These are phyloP conservation scores for Platanthera zijinensis DNA, from an alignment of 106 monocot genomes.

Conservation along the genomic window DNA sequence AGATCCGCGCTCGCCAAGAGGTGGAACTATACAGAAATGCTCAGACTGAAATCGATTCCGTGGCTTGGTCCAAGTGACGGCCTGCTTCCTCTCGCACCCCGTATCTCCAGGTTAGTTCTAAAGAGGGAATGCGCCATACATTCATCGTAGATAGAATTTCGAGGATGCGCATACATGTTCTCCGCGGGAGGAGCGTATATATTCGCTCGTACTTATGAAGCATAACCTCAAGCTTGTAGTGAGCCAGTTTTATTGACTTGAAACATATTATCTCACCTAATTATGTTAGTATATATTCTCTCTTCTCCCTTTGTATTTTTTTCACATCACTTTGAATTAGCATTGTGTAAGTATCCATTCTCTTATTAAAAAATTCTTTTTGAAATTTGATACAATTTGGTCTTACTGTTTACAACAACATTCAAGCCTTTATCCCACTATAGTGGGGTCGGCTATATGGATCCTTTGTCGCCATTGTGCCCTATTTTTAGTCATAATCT, in stretches of 20 bases:
- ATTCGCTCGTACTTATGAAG: not conserved
- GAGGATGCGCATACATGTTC: too few relatives aligned
- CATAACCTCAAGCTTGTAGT: not conserved
- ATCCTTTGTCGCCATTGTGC: too few relatives aligned
- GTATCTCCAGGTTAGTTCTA: not conserved
- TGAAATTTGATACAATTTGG: too few relatives aligned
- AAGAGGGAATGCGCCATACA: not conserved
- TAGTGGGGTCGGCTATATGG: too few relatives aligned
- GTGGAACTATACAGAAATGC: slow-evolving; percentile 82
- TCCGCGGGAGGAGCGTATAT: not conserved
- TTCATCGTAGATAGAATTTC: not conserved
- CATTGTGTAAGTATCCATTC: too few relatives aligned
- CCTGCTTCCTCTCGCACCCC: not conserved
- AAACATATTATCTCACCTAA: not conserved
- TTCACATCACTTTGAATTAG: too few relatives aligned
- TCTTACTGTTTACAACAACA: too few relatives aligned
- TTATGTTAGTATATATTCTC: too few relatives aligned
- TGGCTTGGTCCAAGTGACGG: slow-evolving; percentile 66
- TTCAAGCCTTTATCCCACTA: too few relatives aligned
- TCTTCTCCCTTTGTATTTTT: too few relatives aligned
- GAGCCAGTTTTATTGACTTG: not conserved
- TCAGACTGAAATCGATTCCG: slow-evolving; percentile 83
- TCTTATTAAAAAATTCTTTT: too few relatives aligned
- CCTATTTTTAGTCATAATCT: too few relatives aligned
- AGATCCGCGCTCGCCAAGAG: slow-evolving; percentile 72